Conservation (phyloP, 768 basidiomycete species). For the Termitomyces sp. region DNA sequence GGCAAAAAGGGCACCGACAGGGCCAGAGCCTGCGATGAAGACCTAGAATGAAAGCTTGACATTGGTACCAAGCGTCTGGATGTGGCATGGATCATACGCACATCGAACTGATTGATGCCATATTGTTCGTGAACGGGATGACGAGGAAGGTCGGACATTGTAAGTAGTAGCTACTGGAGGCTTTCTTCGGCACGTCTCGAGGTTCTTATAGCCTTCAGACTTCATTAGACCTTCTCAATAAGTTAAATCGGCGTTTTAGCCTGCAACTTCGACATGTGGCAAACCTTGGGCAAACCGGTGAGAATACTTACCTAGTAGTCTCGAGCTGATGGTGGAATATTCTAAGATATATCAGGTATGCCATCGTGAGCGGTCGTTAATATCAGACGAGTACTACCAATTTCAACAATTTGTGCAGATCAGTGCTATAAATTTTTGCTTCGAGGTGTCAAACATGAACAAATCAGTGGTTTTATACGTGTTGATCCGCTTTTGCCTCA, state of each 20-base stretch:
- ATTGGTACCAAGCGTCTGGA: neutral
- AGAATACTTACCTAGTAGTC: neutral
- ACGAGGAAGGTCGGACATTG: neutral
- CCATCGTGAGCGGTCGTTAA: too few relatives aligned
- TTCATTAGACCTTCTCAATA: neutral
- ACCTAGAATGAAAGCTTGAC: neutral
- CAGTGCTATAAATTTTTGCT: too few relatives aligned
- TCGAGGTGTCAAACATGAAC: too few relatives aligned
- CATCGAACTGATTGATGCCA: neutral
- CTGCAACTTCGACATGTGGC: neutral
- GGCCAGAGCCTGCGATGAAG: neutral
- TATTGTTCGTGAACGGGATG: neutral
- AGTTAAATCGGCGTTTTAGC: neutral
- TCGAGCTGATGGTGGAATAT: too few relatives aligned
- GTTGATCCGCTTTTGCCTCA: too few relatives aligned
- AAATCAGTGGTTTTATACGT: too few relatives aligned
- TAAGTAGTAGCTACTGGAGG: neutral
- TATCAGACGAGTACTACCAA: too few relatives aligned
- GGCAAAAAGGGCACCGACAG: neutral
- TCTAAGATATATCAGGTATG: too few relatives aligned
- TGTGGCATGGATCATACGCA: neutral
- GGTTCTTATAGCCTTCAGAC: neutral
- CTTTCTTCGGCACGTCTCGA: neutral
- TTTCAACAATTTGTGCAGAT: too few relatives aligned
- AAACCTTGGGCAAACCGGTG: too few relatives aligned